Evolutionary conservation across 2,329 filamentous ascomycete genomes (phyloP).

Genomic region (Pseudogymnoascus sp.): DNA sequence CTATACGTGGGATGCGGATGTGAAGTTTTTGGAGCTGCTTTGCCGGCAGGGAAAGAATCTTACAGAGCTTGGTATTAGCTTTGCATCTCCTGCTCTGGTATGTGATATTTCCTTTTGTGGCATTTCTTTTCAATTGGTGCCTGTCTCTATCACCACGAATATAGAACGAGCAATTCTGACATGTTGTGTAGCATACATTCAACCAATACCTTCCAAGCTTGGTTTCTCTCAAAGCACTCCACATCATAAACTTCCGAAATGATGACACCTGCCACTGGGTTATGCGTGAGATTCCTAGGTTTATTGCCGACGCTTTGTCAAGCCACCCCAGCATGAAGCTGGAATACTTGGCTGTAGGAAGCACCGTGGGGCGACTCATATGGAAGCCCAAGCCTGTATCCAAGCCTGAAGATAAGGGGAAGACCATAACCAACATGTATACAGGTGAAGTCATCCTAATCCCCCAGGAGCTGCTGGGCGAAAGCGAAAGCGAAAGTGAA

Average conservation of each 20-base stretch:
- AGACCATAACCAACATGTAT: slow-evolving; percentile 18
- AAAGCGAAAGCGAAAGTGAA: slow-evolving; percentile 14
- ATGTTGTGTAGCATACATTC: slow-evolving; percentile 42
- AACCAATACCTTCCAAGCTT: slow-evolving; percentile 45
- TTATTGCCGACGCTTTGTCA: slow-evolving; percentile 49
- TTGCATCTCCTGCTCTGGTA: slow-evolving; percentile 38
- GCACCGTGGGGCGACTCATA: slow-evolving; percentile 41
- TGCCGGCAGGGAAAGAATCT: slow-evolving; percentile 41
- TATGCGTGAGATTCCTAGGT: slow-evolving; percentile 47
- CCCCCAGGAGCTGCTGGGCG: slow-evolving; percentile 21
- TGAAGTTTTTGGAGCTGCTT: slow-evolving; percentile 45
- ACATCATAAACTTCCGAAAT: slow-evolving; percentile 45
- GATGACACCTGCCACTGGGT: slow-evolving; percentile 50
- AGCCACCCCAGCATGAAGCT: slow-evolving; percentile 47
- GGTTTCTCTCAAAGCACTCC: slow-evolving; percentile 43
- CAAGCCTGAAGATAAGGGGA: slow-evolving; percentile 18
- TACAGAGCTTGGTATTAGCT: slow-evolving; percentile 47
- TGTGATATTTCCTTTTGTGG: slow-evolving; percentile 43
- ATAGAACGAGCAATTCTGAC: slow-evolving; percentile 6
- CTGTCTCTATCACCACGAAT: slow-evolving; percentile 4
- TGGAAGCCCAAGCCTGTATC: slow-evolving; percentile 23
- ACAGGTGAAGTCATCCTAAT: slow-evolving; percentile 14
- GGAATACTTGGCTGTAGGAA: slow-evolving; percentile 48
- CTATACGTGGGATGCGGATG: slow-evolving; percentile 48
- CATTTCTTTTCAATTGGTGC: slow-evolving; percentile 30